Percentiles rank a stretch among this genome's conserved stretches.
Conservation (phyloP, 2,329 filamentous ascomycete genomes). For the Scedosporium apiospermum region DNA sequence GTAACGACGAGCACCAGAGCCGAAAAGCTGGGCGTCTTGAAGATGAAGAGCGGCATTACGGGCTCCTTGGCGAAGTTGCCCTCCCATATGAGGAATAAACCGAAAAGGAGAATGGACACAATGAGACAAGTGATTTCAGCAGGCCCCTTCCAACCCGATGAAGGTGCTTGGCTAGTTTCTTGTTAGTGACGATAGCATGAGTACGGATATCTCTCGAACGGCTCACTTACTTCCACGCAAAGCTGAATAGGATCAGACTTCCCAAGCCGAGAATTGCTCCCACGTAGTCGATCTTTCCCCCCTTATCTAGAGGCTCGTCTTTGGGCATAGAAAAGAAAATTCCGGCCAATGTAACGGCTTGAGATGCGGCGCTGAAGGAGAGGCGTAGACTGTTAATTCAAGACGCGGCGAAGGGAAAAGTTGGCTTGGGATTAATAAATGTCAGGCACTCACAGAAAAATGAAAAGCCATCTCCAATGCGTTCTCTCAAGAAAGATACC, state of each 20-base stretch:
- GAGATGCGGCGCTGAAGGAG: background rate
- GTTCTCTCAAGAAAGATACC: conserved; percentile 25
- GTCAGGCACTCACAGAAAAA: conserved; percentile 10
- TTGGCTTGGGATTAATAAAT: background rate
- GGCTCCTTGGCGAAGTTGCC: conserved; percentile 32
- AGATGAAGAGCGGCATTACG: conserved; percentile 47
- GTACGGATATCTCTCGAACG: background rate
- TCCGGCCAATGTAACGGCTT: background rate
- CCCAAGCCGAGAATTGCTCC: conserved; percentile 37
- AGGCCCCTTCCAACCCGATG: conserved; percentile 46
- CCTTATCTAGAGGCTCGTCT: conserved; percentile 2
- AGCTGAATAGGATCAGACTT: conserved; percentile 52
- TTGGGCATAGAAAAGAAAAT: conserved; percentile 3
- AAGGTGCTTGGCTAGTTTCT: conserved; percentile 36
- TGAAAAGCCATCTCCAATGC: conserved; percentile 37
- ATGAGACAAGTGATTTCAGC: conserved; percentile 48
- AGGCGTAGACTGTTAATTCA: background rate
- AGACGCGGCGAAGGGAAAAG: background rate
- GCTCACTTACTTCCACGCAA: conserved; percentile 45
- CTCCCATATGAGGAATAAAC: conserved; percentile 49
- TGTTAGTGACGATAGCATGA: background rate
- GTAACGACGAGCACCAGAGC: conserved; percentile 42
- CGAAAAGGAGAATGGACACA: conserved; percentile 43
- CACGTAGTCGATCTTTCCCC: conserved; percentile 23
- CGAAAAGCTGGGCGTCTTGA: conserved; percentile 3